Conservation (phyloP, 805 yeast genomes). For the Vanderwaltozyma polyspora region DNA sequence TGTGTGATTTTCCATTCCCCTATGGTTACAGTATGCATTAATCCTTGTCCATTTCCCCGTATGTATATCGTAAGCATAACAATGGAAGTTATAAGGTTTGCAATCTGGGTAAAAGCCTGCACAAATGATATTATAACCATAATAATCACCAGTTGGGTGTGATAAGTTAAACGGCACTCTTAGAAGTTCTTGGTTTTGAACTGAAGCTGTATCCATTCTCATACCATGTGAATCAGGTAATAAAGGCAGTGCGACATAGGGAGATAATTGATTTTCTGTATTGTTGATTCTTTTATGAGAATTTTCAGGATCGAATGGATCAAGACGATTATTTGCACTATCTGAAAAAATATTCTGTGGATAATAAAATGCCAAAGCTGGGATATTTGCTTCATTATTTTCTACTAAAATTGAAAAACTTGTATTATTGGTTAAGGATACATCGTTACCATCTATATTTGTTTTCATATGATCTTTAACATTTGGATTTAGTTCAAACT, state of each 20-base stretch:
- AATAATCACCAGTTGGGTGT: conserved; percentile 50
- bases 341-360: background rate
- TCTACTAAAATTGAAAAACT: conserved; percentile 20
- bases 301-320: conserved; percentile 4
- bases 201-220: conserved; percentile 16
- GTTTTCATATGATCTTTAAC: conserved; percentile 7
- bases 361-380: conserved; percentile 1
- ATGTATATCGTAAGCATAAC: conserved; percentile 24
- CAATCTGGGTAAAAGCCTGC: conserved; percentile 46
- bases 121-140: conserved; percentile 55
- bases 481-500: conserved; percentile 9
- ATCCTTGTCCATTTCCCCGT: conserved; percentile 50
- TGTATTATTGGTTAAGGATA: conserved; percentile 3
- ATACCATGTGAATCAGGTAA: conserved; percentile 24
- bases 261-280: conserved; percentile 9
- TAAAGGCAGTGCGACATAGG: conserved; percentile 28
- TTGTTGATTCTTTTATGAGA: background rate
- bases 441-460: conserved; percentile 15
- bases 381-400: conserved; percentile 4
- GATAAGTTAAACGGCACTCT: conserved; percentile 30
- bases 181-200: conserved; percentile 10
- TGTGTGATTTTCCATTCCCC: conserved; percentile 41
- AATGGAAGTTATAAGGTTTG: conserved; percentile 15
- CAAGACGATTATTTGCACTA: conserved; percentile 1
- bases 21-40: conserved; percentile 41